Conservation (phyloP, 768 basidiomycete species). For the Mycena vitilis region DNA sequence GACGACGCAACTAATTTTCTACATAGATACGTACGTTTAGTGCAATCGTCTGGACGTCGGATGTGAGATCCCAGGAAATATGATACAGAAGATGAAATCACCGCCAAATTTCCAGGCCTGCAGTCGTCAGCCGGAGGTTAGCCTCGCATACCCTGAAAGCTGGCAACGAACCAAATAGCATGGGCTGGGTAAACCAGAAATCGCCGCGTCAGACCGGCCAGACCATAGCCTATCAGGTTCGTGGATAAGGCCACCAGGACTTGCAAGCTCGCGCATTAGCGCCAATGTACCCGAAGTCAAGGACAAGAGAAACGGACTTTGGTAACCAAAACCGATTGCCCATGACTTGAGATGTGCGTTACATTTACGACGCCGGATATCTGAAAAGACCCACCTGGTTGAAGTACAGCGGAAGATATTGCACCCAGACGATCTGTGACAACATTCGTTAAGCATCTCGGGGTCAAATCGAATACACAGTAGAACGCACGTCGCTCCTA, state of each 20-base stretch:
- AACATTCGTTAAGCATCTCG: slow-evolving; percentile 44
- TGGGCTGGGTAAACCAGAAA: slow-evolving; percentile 68
- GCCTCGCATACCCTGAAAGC: neutral
- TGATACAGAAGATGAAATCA: neutral
- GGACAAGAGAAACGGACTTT: slow-evolving; percentile 44
- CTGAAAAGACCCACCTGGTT: slow-evolving; percentile 14
- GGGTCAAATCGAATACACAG: no score
- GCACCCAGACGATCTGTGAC: slow-evolving; percentile 61
- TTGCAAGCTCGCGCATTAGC: neutral
- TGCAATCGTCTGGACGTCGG: slow-evolving; percentile 3
- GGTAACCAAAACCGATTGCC: slow-evolving; percentile 49
- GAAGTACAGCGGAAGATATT: slow-evolving; percentile 57
- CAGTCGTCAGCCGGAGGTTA: neutral
- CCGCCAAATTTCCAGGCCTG: slow-evolving; percentile 23
- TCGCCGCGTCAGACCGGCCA: slow-evolving; percentile 62
- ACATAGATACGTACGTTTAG: slow-evolving; percentile 3
- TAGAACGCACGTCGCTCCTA: slow-evolving; percentile 7
- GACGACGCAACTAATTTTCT: neutral
- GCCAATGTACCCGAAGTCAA: no score
- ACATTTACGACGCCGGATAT: no score
- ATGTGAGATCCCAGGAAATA: neutral
- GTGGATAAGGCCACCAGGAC: slow-evolving; percentile 53
- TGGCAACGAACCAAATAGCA: slow-evolving; percentile 66
- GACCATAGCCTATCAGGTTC: slow-evolving; percentile 59
- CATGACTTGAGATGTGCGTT: slow-evolving; percentile 31